Base-by-base conservation (phyloP, 164 flowering plant genomes). In the Hamamelis virginiana region DNA sequence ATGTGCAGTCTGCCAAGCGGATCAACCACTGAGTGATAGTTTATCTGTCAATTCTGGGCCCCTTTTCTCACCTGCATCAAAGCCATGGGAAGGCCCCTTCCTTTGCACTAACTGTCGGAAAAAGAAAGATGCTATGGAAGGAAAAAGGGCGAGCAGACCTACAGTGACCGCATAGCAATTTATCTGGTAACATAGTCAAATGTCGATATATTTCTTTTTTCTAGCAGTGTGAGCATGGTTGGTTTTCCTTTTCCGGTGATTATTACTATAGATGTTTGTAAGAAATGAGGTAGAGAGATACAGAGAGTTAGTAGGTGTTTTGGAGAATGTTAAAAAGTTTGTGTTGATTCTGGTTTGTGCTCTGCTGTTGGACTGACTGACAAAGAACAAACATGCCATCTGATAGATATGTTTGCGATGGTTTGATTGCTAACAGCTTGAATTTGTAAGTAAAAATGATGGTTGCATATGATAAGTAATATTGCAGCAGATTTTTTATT, bases 81-180 rank as follows among this genome's bases (percentile, higher is more conserved):
- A 85, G 81, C 87, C 88, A 52, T 86, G 91, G 85, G 97, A 91
- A 69, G 94, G 93, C 1, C 96, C 90, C 38, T 87, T 84, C 76
- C 96, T 90, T 71, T 91, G 96, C 77, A 62, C 84, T 56, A 87
- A 67, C 26, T 95, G 97, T 68, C 83, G 81, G 66, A 78, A 73
- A 64, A 95, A 92, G 88, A 92, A 89, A 77, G 98, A 95, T 50
- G 98, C 97, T 47, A 95, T 95, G 98, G 98, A 95, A 86, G 98
- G 98, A 55, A 92, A 88, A 78, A 80, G 87, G 69, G 80, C 89
- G 5, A 82, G 82, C 81, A 75, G 65, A 75, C 73, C 82, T 6
- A 70, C 83, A 53, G 68, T 78, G 69, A 69, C 67, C 21, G 47
- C 76, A 6, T 80, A 80, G 69, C 64, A 33, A 57, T 59, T 59